Conservation (phyloP, 2,329 filamentous ascomycete species). For the Lachnellula subtilissima region DNA sequence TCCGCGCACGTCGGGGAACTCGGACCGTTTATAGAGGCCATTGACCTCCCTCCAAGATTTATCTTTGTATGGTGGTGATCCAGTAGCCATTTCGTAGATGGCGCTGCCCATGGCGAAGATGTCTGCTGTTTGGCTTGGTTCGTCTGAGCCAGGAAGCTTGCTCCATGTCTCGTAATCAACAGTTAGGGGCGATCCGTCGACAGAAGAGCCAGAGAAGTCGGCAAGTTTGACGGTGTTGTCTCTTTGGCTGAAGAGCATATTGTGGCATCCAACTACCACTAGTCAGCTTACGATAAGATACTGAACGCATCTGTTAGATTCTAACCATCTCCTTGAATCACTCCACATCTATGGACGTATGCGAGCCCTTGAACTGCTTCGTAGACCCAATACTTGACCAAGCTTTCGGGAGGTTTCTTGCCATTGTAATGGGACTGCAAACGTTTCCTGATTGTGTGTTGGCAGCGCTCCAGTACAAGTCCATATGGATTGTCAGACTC, state of each 20-base stretch:
- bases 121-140: background rate
- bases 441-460: background rate
- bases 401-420: background rate
- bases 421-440: background rate
- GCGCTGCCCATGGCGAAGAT: constrained; percentile 1
- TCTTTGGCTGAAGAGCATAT: background rate
- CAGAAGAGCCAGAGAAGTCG: constrained; percentile 3
- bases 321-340: constrained; percentile 4
- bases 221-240: background rate
- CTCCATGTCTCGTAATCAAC: constrained; percentile 1
- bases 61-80: background rate
- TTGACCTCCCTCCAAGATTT: background rate
- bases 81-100: constrained; percentile 1
- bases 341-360: background rate
- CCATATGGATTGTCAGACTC: background rate
- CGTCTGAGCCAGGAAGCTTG: background rate
- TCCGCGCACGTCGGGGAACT: background rate
- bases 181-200: background rate
- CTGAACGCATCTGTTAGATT: background rate
- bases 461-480: background rate
- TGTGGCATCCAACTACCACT: constrained; percentile 2
- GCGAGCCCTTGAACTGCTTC: constrained; percentile 1
- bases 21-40: background rate
- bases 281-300: background rate
- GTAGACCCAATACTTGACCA: background rate